Percentiles rank a stretch among this genome's conserved stretches.
phyloP scores from a whole-genome alignment of 257 asterid genomes.

The Mentha longifolia region DNA sequence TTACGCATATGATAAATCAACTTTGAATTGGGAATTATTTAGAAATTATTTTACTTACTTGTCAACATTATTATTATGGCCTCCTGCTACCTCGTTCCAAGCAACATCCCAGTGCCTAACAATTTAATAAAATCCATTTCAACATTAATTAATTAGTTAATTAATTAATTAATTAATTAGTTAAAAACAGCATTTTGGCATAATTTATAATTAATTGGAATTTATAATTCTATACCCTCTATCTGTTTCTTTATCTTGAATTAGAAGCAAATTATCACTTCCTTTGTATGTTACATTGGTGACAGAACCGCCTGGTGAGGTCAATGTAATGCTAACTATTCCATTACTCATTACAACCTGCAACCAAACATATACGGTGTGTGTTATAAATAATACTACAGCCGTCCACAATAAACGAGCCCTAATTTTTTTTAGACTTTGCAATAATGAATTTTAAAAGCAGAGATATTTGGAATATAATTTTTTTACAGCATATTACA shows the following conservation, averaged over 20 bases:
- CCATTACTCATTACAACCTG: conserved; percentile 53
- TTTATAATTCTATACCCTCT: conserved; percentile 45
- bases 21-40: neutral
- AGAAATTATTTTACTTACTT: conserved; percentile 31
- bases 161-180: too few relatives aligned
- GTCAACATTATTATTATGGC: conserved; percentile 11
- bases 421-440: too few relatives aligned
- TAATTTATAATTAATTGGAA: too few relatives aligned
- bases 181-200: too few relatives aligned
- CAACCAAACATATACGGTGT: neutral
- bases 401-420: too few relatives aligned
- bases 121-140: neutral
- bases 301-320: conserved; percentile 47
- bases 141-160: neutral
- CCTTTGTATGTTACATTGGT: conserved; percentile 45
- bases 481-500: too few relatives aligned
- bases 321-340: conserved; percentile 42
- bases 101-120: conserved; percentile 58
- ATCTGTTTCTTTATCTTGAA: conserved; percentile 24
- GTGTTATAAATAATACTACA: too few relatives aligned
- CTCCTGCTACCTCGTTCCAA: conserved; percentile 40
- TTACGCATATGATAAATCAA: too few relatives aligned
- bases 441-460: too few relatives aligned
- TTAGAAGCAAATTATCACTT: conserved; percentile 47
- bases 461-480: too few relatives aligned